Evolutionary conservation across 1,139 yeast species (phyloP), one percentile per base, ranked within the genome.

Genomic region (Suhomyces anneliseae): DNA sequence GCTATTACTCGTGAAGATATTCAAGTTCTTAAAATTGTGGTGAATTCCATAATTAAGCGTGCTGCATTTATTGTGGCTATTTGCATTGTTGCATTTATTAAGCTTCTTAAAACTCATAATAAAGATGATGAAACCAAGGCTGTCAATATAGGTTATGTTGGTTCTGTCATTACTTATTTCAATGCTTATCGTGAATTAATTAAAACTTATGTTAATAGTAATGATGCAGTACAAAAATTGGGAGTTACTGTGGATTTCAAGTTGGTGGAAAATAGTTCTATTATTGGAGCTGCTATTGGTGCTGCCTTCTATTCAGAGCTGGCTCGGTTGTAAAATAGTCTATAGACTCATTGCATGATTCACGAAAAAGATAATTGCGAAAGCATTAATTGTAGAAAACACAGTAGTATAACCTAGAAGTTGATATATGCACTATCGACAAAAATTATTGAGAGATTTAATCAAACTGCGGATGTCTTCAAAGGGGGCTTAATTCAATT

Each of bases 251-350:
- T 75, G 35, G 74, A 70, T 43, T 70, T 75, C 49, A 67, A 66
- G 56, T 61, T 66, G 46, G 66, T 75, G 44, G 73, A 70, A 34
- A 62, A 75, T 52, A 74, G 79, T 56, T 73, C 79, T 14, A 65
- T 75, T 34, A 69, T 74, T 34, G 80, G 80, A 6, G 76, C 79
- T 40, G 79, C 80, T 27, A 74, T 75, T 44, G 79, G 78, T 10
- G 79, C 79, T 38, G 79, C 79, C 14, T 72, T 64, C 52, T 61
- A 51, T 32, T 38, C 49, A 26, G 40, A 24, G 40, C 19, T 27
- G 26, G 34, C 26, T 29, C 26, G 15, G 9, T n/a, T 32, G 40
- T 38, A 38, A n/a, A 38, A 14, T 11, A 11, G 8, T 14, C 15
- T 19, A 27, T 38, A 38, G 40, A 34, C 34, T 27, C 26, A 45